A percentile compares a stretch with the other conserved stretches of the same genome.
Evolutionary conservation across 331 rosid species (phyloP).

Genomic region (Saraca asoca): DNA sequence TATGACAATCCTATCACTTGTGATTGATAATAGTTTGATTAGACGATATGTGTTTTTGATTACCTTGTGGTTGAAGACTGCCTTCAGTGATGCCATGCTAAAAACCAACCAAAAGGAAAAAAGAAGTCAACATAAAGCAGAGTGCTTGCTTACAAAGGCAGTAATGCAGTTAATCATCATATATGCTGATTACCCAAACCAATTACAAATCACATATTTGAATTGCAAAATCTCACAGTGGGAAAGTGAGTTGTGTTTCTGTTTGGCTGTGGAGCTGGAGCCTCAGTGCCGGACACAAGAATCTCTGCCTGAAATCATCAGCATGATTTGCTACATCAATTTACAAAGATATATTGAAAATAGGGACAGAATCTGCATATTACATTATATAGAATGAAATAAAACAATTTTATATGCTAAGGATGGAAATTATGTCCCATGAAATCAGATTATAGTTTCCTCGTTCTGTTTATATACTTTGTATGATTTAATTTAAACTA

Average conservation of each 20-base stretch:
- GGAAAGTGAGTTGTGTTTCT: conserved; percentile 36
- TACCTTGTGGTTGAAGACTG: conserved; percentile 54
- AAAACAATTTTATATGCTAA: background rate
- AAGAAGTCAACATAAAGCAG: conserved; percentile 15
- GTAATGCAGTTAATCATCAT: too few relatives aligned
- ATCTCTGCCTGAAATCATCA: conserved; percentile 46
- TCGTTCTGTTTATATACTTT: too few relatives aligned
- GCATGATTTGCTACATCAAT: conserved; percentile 2
- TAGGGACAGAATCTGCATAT: too few relatives aligned
- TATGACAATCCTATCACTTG: too few relatives aligned
- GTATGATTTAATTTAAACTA: too few relatives aligned
- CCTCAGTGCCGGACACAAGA: conserved; percentile 34
- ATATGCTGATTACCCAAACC: background rate
- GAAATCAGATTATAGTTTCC: too few relatives aligned
- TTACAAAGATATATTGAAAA: background rate
- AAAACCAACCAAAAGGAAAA: conserved; percentile 28
- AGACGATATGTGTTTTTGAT: background rate
- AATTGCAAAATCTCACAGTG: conserved; percentile 32
- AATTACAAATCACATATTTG: background rate
- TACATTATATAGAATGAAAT: background rate
- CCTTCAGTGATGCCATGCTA: conserved; percentile 54
- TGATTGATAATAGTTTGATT: too few relatives aligned
- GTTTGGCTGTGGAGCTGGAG: conserved; percentile 53
- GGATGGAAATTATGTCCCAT: too few relatives aligned
- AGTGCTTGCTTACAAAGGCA: too few relatives aligned